Evolutionary conservation across 768 basidiomycete species (phyloP).

Genomic region (Tulasnella sp.): DNA sequence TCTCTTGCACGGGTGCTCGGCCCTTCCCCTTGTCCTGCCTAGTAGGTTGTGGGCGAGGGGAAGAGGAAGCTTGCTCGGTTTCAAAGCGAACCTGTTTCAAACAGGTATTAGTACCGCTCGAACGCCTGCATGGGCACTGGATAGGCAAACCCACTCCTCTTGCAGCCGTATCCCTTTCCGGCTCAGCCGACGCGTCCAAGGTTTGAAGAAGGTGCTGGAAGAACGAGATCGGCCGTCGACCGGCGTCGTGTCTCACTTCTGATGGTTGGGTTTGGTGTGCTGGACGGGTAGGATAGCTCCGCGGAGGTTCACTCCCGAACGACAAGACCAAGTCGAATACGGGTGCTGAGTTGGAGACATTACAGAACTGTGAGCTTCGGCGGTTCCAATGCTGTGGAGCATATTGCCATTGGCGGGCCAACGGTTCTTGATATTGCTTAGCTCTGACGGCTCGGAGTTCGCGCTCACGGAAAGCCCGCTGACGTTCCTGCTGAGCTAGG

Average conservation of each 20-base stretch:
- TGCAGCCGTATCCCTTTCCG: too few relatives aligned
- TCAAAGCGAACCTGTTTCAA: not conserved
- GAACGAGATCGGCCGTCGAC: too few relatives aligned
- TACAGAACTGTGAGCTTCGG: not conserved
- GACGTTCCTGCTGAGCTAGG: slow-evolving; percentile 10
- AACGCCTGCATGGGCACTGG: too few relatives aligned
- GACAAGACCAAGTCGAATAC: not conserved
- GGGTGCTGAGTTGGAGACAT: not conserved
- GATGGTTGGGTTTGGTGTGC: too few relatives aligned
- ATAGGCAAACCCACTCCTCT: too few relatives aligned
- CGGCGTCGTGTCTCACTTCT: not conserved
- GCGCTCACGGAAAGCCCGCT: not conserved
- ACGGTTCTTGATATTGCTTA: not conserved
- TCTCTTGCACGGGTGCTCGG: not conserved
- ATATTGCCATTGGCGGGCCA: not conserved
- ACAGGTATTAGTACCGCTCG: not conserved
- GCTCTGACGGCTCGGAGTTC: not conserved
- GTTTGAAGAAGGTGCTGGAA: too few relatives aligned
- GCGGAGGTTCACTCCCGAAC: not conserved
- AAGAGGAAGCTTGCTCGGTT: not conserved
- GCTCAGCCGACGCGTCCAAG: too few relatives aligned
- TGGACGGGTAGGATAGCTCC: not conserved
- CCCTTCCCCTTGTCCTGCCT: not conserved
- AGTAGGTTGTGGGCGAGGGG: not conserved
- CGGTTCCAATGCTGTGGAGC: not conserved